phyloP scores from a whole-genome alignment of 306 rosid species.

The Cucumis cinereus region DNA sequence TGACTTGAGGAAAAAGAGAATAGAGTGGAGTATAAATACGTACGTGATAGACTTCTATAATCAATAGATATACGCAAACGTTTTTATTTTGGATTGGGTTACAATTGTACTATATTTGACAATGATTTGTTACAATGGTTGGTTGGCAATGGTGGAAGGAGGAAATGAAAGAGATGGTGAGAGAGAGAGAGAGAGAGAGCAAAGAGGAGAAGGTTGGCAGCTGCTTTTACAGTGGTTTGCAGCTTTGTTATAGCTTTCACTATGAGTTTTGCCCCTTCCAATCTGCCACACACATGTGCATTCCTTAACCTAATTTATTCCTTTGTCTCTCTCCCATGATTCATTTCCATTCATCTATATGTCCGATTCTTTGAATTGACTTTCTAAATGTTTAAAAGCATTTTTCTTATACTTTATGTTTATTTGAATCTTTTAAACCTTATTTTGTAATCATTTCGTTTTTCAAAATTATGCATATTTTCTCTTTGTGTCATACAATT shows the following conservation, averaged over 20 bases:
- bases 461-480: no score
- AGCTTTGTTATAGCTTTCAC: neutral
- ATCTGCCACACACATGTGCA: slow-evolving; percentile 7
- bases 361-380: no score
- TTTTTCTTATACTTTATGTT: no score
- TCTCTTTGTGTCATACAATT: no score
- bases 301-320: neutral
- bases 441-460: no score
- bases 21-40: no score
- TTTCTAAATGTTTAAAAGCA: no score
- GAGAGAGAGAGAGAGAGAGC: neutral
- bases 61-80: no score
- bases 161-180: neutral
- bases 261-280: neutral
- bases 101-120: no score
- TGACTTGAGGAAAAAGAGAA: no score
- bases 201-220: neutral
- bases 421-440: no score
- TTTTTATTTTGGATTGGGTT: neutral
- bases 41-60: no score
- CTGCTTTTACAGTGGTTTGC: neutral
- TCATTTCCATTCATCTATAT: neutral
- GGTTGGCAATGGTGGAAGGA: neutral
- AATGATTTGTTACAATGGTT: neutral
- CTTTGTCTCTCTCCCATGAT: neutral